Evolutionary conservation across 768 basidiomycete species (phyloP), one percentile per base, ranked within the genome.

Genomic region (Lentinula detonsa): DNA sequence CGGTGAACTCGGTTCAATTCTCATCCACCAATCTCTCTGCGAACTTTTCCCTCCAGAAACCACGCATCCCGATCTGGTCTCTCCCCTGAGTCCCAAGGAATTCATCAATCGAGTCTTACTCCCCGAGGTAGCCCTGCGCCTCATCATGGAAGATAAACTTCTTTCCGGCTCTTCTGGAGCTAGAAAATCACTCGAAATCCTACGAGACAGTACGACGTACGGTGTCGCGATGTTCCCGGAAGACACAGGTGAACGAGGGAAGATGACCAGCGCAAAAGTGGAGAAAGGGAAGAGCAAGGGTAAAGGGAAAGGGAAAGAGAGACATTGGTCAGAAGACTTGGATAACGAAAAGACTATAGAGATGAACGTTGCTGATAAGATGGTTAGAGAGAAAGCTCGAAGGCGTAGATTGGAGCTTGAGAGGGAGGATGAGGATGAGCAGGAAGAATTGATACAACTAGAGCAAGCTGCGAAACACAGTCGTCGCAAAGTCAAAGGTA

Each of bases 161-260:
- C 72, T 87, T 10, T 67, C 72, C 45, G 78, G 77, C 2, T 71
- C 76, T 3, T 67, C 71, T 0, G 76, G 73, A 0, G 65, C 70
- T 53, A 64, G 73, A 16, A 68, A 77, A 48, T 92, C 90, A 0
- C 67, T 88, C 10, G 67, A 72, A 21, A 83, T 91, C 5, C 71
- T 95, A 53, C 80, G 85, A 33, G 87, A 91, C 50, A 95, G 93
- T 62, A 81, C 88, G 0, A 82, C 83, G 39, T 97, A 93, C 68
- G 95, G 95, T 0, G 86, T 87, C 7, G 86, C 88, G 5, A 90
- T 91, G 86, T 95, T 93, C 70, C 90, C 91, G 0, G 87, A 85
- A 45, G 82, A 81, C 46, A 78, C 74, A 3, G 78, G 74, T 3
- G 78, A 75, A 39, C 71, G 67, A 34, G 63, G 76, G 69, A 7